Percentiles rank a stretch among this genome's conserved stretches.
These are phyloP conservation scores for Sporothrix euskadiensis DNA, from an alignment of 2,329 filamentous ascomycete species.

Conservation along the genomic window DNA sequence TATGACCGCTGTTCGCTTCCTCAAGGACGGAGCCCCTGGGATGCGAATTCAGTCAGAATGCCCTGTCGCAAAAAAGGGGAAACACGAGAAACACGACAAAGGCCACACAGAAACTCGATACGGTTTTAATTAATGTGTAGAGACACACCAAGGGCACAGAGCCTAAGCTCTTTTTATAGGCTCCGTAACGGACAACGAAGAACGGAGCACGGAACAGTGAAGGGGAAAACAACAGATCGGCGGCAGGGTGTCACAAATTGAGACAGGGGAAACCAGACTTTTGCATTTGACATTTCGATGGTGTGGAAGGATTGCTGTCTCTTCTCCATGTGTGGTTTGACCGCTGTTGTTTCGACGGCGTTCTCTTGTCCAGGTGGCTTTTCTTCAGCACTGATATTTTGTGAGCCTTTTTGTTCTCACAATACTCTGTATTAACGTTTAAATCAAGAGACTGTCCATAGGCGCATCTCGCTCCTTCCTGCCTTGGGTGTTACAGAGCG, in stretches of 20 bases:
- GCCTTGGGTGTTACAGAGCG: neutral
- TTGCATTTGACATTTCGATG: neutral
- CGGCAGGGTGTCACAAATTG: slow-evolving; percentile 24
- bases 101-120: neutral
- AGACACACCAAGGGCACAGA: neutral
- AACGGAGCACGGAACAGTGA: slow-evolving; percentile 1
- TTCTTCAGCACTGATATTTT: neutral
- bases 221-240: slow-evolving; percentile 17
- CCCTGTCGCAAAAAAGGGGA: slow-evolving; percentile 19
- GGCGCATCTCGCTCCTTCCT: neutral
- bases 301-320: neutral
- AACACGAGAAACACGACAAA: slow-evolving; percentile 8
- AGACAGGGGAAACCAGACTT: slow-evolving; percentile 20
- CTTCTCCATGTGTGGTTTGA: neutral
- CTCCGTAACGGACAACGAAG: slow-evolving; percentile 10
- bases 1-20: slow-evolving; percentile 10
- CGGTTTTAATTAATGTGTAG: neutral
- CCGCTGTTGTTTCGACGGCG: neutral
- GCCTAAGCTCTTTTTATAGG: neutral
- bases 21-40: neutral
- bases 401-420: too few species aligned
- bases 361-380: neutral
- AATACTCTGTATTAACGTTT: neutral
- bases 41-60: slow-evolving; percentile 24
- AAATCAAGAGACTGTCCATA: neutral